phyloP scores from a whole-genome alignment of 345 rosid genomes.

The Salix brachista region DNA sequence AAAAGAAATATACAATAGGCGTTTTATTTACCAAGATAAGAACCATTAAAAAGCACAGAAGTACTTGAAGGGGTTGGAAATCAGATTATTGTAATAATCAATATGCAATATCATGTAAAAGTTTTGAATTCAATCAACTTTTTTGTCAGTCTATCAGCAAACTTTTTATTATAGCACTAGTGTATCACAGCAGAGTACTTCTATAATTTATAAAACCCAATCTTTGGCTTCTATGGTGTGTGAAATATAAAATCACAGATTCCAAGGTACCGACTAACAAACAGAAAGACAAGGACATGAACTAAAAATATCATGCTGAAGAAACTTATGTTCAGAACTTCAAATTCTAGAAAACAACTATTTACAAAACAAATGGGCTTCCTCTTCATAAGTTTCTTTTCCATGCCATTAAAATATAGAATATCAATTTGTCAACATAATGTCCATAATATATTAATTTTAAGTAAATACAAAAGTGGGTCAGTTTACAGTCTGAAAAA shows the following conservation, averaged over 20 bases:
- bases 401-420: neutral
- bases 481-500: neutral
- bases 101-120: neutral
- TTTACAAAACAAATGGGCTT: neutral
- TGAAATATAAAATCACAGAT: neutral
- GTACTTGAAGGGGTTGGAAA: neutral
- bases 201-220: neutral
- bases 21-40: neutral
- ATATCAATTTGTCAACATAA: slow-evolving; percentile 1
- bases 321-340: neutral
- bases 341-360: neutral
- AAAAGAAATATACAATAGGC: too few relatives aligned
- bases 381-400: neutral
- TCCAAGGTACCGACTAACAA: neutral
- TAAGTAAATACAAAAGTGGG: neutral
- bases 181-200: neutral
- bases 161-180: neutral
- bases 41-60: neutral
- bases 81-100: neutral
- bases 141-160: neutral
- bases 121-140: neutral
- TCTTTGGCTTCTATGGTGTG: neutral
- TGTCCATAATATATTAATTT: neutral
- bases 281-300: neutral
- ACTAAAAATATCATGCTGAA: neutral